Conservation (phyloP, 1,284 basidiomycete genomes). For the Cryptococcus neoformans region DNA sequence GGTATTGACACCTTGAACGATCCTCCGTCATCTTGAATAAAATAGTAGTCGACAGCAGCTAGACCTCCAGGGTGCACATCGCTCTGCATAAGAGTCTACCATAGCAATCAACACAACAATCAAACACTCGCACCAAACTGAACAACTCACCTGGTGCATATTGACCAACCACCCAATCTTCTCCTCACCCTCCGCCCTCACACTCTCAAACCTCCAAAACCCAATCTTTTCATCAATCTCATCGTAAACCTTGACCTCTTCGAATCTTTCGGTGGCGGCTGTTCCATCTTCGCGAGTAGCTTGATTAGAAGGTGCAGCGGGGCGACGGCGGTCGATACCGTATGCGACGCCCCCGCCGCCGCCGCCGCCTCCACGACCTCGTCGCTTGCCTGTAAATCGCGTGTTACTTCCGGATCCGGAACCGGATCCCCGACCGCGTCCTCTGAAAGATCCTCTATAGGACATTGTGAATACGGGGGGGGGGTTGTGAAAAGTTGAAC, state of each 20-base stretch:
- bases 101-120: too few species aligned
- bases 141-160: constrained; percentile 99
- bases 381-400: constrained; percentile 43
- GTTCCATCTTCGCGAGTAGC: constrained; percentile 71
- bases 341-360: constrained; percentile 25
- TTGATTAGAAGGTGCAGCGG: constrained; percentile 52
- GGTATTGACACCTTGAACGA: constrained; percentile 94
- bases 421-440: constrained; percentile 46
- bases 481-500: too few species aligned
- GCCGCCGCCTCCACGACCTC: constrained; percentile 7
- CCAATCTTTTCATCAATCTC: constrained; percentile 93
- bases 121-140: too few species aligned
- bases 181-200: constrained; percentile 58
- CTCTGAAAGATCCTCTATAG: constrained; percentile 8
- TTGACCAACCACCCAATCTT: constrained; percentile 94
- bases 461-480: too few species aligned
- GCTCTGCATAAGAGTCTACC: constrained; percentile 81
- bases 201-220: constrained; percentile 67
- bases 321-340: constrained; percentile 23
- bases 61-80: constrained; percentile 73
- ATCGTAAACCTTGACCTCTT: constrained; percentile 68
- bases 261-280: constrained; percentile 74
- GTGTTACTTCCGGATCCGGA: constrained; percentile 44
- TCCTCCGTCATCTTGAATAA: constrained; percentile 93
- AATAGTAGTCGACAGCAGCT: constrained; percentile 94